Evolutionary conservation across 805 yeast species (phyloP), one percentile per base, ranked within the genome.

Genomic region (Ogataea parapolymorpha): DNA sequence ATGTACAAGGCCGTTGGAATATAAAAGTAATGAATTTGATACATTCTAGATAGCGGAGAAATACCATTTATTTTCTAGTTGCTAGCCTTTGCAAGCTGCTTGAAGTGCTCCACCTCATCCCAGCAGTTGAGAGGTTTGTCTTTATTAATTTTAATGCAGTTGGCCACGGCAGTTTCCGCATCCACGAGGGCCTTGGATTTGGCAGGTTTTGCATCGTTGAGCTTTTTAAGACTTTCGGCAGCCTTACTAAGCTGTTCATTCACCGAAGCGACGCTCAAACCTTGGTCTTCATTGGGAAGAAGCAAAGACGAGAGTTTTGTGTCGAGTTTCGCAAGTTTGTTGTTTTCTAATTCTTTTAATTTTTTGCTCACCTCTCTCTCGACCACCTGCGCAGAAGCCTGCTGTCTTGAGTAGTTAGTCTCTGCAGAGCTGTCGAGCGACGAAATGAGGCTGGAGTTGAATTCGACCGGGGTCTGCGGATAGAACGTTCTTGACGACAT

Each of bases 1-100:
- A 67, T 93, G 41, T 93, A 93, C 70, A 83, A 82, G 59, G 95
- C 88, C 6, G 77, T 83, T 49, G 95, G 91, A 14, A 25, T 42
- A 34, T 39, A 42, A 35, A 37, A 37, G 35, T 26, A 35, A 35
- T 35, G 39, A 26, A 26, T 35, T 31, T 35, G 17, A 24, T 24
- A 18, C 13, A 26, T 1, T 40, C 36, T 39, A 39, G 26, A 33
- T 15, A 33, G 27, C 24, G 31, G 25, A 17, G 13, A 15, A 33
- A 6, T 39, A 8, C 18, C 18, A 15, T 27, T 27, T 10, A 14
- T 45, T 50, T 23, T 12, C 27, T 25, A 25, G 27, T 25, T 24
- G 6, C 6, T 42, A 33, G 14, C 37, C 44, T 50, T 49, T 15
- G 80, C 84, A 47, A 78, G 61, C 48, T 70, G 71, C 58, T 79